These are phyloP conservation scores for Filobasidium uniguttulatum DNA, from an alignment of 1,284 basidiomycete genomes.

Conservation along the genomic window DNA sequence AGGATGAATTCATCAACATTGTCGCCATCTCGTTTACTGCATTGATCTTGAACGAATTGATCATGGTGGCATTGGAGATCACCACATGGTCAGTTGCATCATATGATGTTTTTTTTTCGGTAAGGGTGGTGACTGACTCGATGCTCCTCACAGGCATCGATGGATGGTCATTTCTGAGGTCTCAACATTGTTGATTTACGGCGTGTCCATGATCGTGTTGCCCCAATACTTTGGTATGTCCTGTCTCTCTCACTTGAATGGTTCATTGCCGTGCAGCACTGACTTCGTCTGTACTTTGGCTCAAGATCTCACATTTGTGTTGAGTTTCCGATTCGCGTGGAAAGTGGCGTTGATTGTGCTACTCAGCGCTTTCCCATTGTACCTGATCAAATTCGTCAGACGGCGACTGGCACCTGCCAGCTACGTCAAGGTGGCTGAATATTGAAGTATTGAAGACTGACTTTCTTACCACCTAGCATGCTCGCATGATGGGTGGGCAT, in stretches of 20 bases:
- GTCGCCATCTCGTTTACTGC: constrained; percentile 97
- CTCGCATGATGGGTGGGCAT: no score
- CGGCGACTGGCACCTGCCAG: constrained; percentile 81
- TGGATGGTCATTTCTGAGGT: constrained; percentile 94
- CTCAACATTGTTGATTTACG: constrained; percentile 75
- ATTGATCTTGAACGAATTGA: constrained; percentile 87
- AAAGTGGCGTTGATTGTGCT: constrained; percentile 92
- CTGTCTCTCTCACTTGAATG: neutral
- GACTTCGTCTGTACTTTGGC: neutral
- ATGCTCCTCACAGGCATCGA: constrained; percentile 54
- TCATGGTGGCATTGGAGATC: constrained; percentile 97
- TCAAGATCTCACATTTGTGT: constrained; percentile 79
- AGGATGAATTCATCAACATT: constrained; percentile 95
- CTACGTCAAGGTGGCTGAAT: constrained; percentile 63
- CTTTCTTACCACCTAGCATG: no score
- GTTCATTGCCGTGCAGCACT: neutral
- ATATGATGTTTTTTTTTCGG: constrained; percentile 1
- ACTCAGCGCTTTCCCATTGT: constrained; percentile 80
- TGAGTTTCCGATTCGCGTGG: constrained; percentile 79
- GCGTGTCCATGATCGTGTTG: constrained; percentile 80
- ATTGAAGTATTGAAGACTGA: no score
- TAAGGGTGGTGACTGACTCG: neutral
- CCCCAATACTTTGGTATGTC: constrained; percentile 88
- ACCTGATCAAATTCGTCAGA: constrained; percentile 75
- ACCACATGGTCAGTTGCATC: constrained; percentile 65